Evolutionary conservation across 176 grass and related monocot species (phyloP).

Genomic region (Carex parvula): DNA sequence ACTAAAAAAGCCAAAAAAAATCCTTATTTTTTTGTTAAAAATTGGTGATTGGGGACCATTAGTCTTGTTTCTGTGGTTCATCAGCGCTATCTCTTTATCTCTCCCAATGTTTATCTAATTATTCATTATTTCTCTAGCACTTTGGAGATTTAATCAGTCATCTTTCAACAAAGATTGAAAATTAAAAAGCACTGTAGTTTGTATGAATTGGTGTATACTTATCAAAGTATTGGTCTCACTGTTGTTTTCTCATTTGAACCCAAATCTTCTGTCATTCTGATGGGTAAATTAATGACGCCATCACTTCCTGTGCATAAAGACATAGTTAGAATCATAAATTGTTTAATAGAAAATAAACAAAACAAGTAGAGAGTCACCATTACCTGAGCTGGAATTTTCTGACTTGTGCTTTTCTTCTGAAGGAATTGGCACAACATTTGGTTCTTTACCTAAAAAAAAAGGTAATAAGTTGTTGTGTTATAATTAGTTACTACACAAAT

Average conservation of each 20-base stretch:
- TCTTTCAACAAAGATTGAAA: background rate
- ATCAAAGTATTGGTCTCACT: background rate
- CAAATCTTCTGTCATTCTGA: slow-evolving; percentile 10
- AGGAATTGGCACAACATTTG: background rate
- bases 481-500: background rate
- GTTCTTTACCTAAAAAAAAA: slow-evolving; percentile 12
- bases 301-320: slow-evolving; percentile 1
- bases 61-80: background rate
- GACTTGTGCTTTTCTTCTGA: slow-evolving; percentile 21
- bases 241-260: slow-evolving; percentile 6
- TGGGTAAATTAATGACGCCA: background rate
- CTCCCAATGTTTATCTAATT: background rate
- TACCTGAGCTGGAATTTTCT: slow-evolving; percentile 18
- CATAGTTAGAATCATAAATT: background rate
- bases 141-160: background rate
- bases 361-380: background rate
- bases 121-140: background rate
- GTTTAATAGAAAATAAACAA: background rate
- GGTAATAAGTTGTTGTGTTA: background rate
- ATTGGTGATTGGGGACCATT: background rate
- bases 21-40: background rate
- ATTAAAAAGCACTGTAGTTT: background rate
- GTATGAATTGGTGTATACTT: background rate
- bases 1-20: background rate
- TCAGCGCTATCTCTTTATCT: background rate